Conservation (phyloP, 2,329 filamentous ascomycete genomes). For the Penicillium hesseltinei region DNA sequence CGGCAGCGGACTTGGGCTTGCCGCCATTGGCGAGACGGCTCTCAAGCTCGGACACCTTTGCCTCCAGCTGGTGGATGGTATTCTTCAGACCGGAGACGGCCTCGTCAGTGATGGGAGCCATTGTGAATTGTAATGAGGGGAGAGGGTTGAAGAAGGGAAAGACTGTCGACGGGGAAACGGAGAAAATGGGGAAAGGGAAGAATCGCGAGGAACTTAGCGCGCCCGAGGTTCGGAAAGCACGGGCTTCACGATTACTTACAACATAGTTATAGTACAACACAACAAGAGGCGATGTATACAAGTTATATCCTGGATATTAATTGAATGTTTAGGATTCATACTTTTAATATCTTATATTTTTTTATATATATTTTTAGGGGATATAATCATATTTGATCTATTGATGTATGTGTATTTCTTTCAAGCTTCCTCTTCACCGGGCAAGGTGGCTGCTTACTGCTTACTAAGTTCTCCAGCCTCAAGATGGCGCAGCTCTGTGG, state of each 20-base stretch:
- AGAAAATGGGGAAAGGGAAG: conserved; percentile 29
- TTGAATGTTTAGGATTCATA: background rate
- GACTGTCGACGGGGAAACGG: conserved; percentile 15
- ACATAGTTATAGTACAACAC: background rate
- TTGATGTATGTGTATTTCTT: background rate
- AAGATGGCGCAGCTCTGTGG: conserved; percentile 17
- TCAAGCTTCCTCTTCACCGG: background rate
- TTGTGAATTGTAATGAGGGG: conserved; percentile 49
- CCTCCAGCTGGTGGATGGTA: conserved; percentile 79
- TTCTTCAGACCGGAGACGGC: conserved; percentile 77
- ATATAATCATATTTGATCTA: no score
- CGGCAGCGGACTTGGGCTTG: conserved; percentile 50
- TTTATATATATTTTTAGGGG: background rate
- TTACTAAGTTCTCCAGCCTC: conserved; percentile 21
- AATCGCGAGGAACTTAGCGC: conserved; percentile 29
- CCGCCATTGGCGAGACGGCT: conserved; percentile 58
- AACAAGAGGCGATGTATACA: background rate
- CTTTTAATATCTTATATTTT: background rate
- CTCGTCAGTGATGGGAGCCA: conserved; percentile 86
- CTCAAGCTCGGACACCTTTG: conserved; percentile 83
- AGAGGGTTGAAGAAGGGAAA: conserved; percentile 21
- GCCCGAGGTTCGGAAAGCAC: conserved; percentile 35
- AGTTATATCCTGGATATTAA: background rate
- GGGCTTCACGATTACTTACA: background rate
- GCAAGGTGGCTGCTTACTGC: conserved; percentile 13